Base-by-base conservation (phyloP, 2,329 filamentous ascomycete species). In the Cordyceps cicadae region DNA sequence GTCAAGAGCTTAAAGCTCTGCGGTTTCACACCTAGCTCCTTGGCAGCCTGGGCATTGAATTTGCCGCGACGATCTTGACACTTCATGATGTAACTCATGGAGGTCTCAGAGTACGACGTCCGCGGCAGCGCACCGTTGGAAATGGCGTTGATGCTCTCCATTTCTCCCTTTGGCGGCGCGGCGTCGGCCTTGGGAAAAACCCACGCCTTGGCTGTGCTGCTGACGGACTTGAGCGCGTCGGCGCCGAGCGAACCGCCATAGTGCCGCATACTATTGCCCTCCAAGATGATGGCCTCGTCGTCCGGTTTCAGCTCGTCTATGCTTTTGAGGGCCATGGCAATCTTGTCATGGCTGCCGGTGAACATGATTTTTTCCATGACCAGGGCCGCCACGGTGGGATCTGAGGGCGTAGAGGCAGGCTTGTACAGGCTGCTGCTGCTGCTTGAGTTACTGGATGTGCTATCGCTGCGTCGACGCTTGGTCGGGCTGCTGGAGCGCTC, bases 11-110 rank as follows among this genome's bases (percentile, higher is more conserved):
- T 78, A 71, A 81, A 95, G 54, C 87, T 76, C 0, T 66, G 70
- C 57, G 77, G 80, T 21, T 75, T 74, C 0, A 97, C 82, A 1
- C 87, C 87, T 2, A 92, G 75, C 32, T 76, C 78, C 63, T 76
- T 79, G 0, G 92, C 93, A 61, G 79, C 83, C 53, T 81, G 70
- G 0, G 83, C 76, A 63, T 90, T 80, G 69, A 99, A 97, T 68
- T 88, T 93, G 57, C 94, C 94, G 59, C 94, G 84, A 59, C 88
- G 81, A 43, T 86, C 79, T 64, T 91, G 85, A 59, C 84, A 85
- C 66, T 90, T 89, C 69, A 96, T 81, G 62, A 99, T 87, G 72
- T 99, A 99, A 62, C 88, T 96, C 66, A 97, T 77, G 6, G 90
- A 87, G 52, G 87, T 85, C 32, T 78, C 77, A 0, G 84, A 84